Conservation (phyloP, 345 rosid genomes). For the Erysimum cheiranthoides region DNA sequence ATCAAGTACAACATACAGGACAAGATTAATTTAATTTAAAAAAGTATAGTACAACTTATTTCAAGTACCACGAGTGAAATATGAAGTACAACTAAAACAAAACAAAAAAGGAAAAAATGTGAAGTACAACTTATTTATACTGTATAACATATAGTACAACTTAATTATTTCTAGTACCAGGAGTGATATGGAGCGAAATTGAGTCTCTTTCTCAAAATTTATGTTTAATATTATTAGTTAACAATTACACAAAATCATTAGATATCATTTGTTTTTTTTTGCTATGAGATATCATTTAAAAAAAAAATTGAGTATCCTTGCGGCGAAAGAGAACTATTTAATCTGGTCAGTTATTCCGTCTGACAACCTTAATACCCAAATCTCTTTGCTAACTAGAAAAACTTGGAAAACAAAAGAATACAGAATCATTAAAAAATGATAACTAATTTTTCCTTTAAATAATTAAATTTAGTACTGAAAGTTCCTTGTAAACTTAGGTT, state of each 20-base stretch:
- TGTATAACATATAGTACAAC: background rate
- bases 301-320: background rate
- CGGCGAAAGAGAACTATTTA: background rate
- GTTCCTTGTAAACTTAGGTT: background rate
- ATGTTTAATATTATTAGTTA: background rate
- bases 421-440: background rate
- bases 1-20: background rate
- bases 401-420: background rate
- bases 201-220: background rate
- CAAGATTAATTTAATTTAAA: background rate
- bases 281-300: background rate
- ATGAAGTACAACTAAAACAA: background rate
- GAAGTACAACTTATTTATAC: background rate
- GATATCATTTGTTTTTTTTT: too few species aligned
- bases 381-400: background rate
- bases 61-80: constrained; percentile 6
- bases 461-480: background rate
- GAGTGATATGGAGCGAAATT: background rate
- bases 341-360: too few species aligned
- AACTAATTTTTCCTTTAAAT: background rate
- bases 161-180: too few species aligned
- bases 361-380: too few species aligned
- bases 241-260: background rate
- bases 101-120: too few species aligned
- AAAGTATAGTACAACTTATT: background rate